These are phyloP conservation scores for Chrysoporthe austroafricana DNA, from an alignment of 2,329 filamentous ascomycete genomes.

Conservation along the genomic window DNA sequence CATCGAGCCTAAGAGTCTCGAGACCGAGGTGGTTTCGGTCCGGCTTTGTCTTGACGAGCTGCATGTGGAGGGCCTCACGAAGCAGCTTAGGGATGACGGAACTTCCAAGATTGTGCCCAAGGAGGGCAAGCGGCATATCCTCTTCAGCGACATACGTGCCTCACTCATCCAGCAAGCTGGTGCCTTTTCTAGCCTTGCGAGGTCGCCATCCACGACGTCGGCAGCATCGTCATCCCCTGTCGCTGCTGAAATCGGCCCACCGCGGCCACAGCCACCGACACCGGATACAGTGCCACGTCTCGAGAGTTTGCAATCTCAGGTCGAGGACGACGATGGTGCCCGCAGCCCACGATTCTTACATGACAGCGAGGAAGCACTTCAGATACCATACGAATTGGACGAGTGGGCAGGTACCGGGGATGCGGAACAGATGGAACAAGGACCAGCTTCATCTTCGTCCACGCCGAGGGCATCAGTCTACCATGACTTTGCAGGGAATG, in stretches of 20 bases:
- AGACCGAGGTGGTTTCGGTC: slow-evolving; percentile 62
- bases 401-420: slow-evolving; percentile 41
- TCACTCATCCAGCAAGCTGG: slow-evolving; percentile 70
- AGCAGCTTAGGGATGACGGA: slow-evolving; percentile 38
- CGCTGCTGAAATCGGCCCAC: slow-evolving; percentile 36
- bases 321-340: slow-evolving; percentile 37
- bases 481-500: slow-evolving; percentile 38
- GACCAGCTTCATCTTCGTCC: slow-evolving; percentile 41
- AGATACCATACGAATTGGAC: slow-evolving; percentile 58
- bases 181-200: slow-evolving; percentile 63
- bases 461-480: slow-evolving; percentile 60
- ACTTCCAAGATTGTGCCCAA: slow-evolving; percentile 50
- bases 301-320: slow-evolving; percentile 36
- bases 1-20: slow-evolving; percentile 49
- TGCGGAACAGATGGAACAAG: slow-evolving; percentile 40
- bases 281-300: slow-evolving; percentile 30
- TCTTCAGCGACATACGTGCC: slow-evolving; percentile 65
- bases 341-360: slow-evolving; percentile 42
- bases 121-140: slow-evolving; percentile 68
- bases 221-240: slow-evolving; percentile 51
- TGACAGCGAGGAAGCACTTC: slow-evolving; percentile 60
- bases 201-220: slow-evolving; percentile 62
- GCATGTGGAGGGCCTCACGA: slow-evolving; percentile 68
- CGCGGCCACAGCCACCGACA: slow-evolving; percentile 34
- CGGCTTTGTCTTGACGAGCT: slow-evolving; percentile 68